Evolutionary conservation across 1,284 basidiomycete genomes (phyloP), one percentile per base, ranked within the genome.

Genomic region (Pascua guehoae): DNA sequence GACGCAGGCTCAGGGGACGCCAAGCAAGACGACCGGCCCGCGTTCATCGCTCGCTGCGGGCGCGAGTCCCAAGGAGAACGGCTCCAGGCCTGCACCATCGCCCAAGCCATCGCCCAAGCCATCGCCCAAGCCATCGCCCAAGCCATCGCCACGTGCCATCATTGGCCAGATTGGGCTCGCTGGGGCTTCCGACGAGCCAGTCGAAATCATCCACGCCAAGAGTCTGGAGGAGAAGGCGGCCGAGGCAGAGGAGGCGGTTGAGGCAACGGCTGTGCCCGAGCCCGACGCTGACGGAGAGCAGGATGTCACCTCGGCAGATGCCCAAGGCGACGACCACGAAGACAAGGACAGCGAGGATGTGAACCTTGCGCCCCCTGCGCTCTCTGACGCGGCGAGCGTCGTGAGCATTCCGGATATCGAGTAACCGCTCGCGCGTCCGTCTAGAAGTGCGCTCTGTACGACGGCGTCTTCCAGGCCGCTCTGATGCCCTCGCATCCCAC

Each of bases 91-190:
- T 40, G 10, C 4, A 16, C 14, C 16, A n/a, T 9, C 46, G 32
- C 12, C 36, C 12, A 43, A 32, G 49, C 42, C 39, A 5, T 41
- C 24, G 15, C 32, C 17, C 8, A 12, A 12, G 10, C 15, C 48
- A 14, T 17, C 48, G 11, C 10, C 41, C 12, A 41, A n/a, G 48
- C 14, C 48, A 12, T 10, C 12, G 5, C 18, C 48, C 14, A 17
- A 5, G 47, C 38, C 36, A 15, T 8, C 24, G 39, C 32, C 18
- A 40, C 38, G n/a, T 17, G 16, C n/a, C 42, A 44, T 15, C 42
- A 53, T 57, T 39, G 51, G 56, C 2, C 51, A 51, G 4, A 17
- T 54, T 10, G 57, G 53, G 4, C 57, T 54, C 32, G 53, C 53
- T 36, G 57, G 32, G 4, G 53, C 57, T 18, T 49, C 52, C 4